These are phyloP conservation scores for Diaporthe caulivora DNA, from an alignment of 2,329 filamentous ascomycete species.

Conservation along the genomic window DNA sequence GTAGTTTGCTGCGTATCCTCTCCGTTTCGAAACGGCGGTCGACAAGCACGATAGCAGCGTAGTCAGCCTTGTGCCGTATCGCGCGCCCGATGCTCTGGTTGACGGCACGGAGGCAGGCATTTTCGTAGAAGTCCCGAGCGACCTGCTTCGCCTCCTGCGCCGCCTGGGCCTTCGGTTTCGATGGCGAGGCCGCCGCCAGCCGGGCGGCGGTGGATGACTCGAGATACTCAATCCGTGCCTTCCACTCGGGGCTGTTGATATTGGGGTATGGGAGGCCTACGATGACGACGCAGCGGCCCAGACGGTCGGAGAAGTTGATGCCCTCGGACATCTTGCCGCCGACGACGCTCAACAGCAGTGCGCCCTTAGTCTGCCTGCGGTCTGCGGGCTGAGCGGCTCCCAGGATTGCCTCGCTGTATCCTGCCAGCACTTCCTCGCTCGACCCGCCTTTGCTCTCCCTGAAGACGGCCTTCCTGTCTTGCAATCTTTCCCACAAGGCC, in stretches of 20 bases:
- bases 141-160: constrained; percentile 62
- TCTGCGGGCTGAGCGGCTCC: constrained; percentile 51
- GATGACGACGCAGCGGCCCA: constrained; percentile 92
- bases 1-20: constrained; percentile 83
- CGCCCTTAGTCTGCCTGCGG: constrained; percentile 65
- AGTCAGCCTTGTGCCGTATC: constrained; percentile 89
- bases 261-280: constrained; percentile 95
- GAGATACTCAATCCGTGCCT: constrained; percentile 89
- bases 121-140: constrained; percentile 88
- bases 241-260: constrained; percentile 89
- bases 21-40: constrained; percentile 83
- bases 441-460: constrained; percentile 66
- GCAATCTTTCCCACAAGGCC: constrained; percentile 70
- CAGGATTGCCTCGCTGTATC: constrained; percentile 79
- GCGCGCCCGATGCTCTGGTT: constrained; percentile 97
- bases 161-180: constrained; percentile 46
- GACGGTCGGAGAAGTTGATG: constrained; percentile 94
- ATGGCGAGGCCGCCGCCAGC: constrained; percentile 42
- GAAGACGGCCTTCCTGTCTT: constrained; percentile 72
- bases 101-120: constrained; percentile 94
- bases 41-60: constrained; percentile 88
- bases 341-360: constrained; percentile 88
- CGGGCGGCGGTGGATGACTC: constrained; percentile 68
- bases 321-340: constrained; percentile 96
- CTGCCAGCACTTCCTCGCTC: constrained; percentile 77